Base-by-base conservation (phyloP, 1,139 yeast species). In the Meyerozyma carpophila region DNA sequence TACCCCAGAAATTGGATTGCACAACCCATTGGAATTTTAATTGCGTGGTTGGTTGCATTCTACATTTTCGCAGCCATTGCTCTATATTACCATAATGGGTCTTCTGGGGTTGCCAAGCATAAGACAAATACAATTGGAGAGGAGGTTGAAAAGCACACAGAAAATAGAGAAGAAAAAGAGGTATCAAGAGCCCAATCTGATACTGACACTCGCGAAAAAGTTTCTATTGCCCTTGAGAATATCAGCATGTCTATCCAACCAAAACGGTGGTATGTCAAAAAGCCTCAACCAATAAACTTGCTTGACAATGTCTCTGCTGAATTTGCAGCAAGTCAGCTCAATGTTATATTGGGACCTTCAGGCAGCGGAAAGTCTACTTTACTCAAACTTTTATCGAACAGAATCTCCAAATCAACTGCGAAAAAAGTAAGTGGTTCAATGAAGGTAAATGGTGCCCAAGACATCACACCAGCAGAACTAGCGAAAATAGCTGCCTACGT, bases 331-430 rank as follows among this genome's bases (percentile, higher is more conserved):
- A 51, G 50, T 32, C 48, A 53, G 3, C 56, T 59, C 32, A 59
- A 58, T 41, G 64, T 51, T 10, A 59, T 59, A 25, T 59, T 59
- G 64, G 64, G 64, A 1, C 64, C 64, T 5, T 57, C 61, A 3
- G 64, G 64, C 10, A 54, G 61, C 40, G 64, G 64, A 1, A 59
- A 59, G 37, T 58, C 64, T 1, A 58, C 64, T 0, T 47, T 59
- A 29, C 49, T 59, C 36, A 59, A 58, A 37, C 51, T 47, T 37
- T 43, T 59, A 36, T 55, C 63, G 2, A 37, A 48, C 18, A 43
- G 63, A 11, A 48, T 57, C 11, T 39, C 53, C 11, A 29, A 50
- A 13, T 43, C 48, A 3, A 44, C 53, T 0, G 42, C 51, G 8
- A 51, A 44, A 32, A 43, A 41, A 9, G 41, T 52, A 10, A 48